These are phyloP conservation scores for Aspergillus nidulans DNA, from an alignment of 495 filamentous ascomycete species.

Conservation along the genomic window DNA sequence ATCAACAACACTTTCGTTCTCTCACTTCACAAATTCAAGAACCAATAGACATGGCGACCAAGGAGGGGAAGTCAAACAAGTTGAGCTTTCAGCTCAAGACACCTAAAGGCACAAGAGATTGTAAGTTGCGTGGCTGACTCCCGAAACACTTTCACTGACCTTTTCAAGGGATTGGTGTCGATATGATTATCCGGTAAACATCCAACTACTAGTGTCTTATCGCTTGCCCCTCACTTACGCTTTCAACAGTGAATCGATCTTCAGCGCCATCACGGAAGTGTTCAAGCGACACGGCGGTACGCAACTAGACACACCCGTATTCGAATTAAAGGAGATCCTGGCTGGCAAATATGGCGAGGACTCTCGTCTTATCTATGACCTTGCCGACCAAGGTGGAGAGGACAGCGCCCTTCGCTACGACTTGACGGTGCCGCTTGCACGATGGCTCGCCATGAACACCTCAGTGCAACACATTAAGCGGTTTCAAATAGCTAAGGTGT, in stretches of 20 bases:
- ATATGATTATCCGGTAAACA: conserved; percentile 16
- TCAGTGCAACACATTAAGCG: conserved; percentile 72
- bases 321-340: conserved; percentile 74
- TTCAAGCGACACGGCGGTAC: conserved; percentile 88
- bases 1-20: conserved; percentile 2
- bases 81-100: conserved; percentile 36
- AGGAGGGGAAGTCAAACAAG: conserved; percentile 25
- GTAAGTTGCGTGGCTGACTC: conserved; percentile 9
- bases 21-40: conserved; percentile 1
- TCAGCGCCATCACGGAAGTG: conserved; percentile 71
- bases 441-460: conserved; percentile 82
- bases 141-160: neutral
- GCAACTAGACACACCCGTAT: conserved; percentile 81
- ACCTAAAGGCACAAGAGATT: conserved; percentile 43
- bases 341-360: conserved; percentile 91
- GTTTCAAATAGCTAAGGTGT: conserved; percentile 88
- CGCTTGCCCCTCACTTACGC: neutral
- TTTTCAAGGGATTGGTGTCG: conserved; percentile 8
- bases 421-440: conserved; percentile 84
- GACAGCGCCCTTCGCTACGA: conserved; percentile 84
- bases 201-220: conserved; percentile 14
- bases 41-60: conserved; percentile 25
- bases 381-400: conserved; percentile 81
- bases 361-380: conserved; percentile 84
- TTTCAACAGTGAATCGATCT: conserved; percentile 46